Conservation (phyloP, 371 early-diverging fungal species). For the Entomophthora muscae region DNA sequence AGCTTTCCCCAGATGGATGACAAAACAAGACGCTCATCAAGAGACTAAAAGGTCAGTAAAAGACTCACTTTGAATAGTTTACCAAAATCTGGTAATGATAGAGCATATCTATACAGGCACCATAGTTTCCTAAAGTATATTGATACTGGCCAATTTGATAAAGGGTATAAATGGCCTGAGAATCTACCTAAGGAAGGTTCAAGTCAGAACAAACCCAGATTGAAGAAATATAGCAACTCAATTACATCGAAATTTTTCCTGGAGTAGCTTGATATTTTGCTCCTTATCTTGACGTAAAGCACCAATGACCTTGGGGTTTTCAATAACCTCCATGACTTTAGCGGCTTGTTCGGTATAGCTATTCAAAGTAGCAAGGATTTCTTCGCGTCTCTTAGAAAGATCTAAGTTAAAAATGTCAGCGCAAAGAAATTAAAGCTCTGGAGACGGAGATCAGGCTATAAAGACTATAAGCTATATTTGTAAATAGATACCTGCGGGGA, state of each 20-base stretch:
- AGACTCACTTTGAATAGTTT: constrained; percentile 11
- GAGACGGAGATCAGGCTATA: too few relatives aligned
- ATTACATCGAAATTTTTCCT: constrained; percentile 59
- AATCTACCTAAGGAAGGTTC: constrained; percentile 36
- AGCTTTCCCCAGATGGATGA: constrained; percentile 91
- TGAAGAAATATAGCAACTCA: background rate
- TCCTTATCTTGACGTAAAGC: constrained; percentile 81
- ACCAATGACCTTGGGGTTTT: constrained; percentile 76
- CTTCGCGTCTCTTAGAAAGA: constrained; percentile 49
- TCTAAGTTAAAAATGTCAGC: constrained; percentile 22
- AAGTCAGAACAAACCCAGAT: background rate
- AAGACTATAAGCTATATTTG: too few relatives aligned
- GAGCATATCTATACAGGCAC: constrained; percentile 76
- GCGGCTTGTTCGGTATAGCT: constrained; percentile 55
- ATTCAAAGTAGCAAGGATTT: constrained; percentile 50
- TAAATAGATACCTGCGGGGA: constrained; percentile 39
- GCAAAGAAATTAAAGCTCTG: too few relatives aligned
- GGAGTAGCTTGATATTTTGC: constrained; percentile 65
- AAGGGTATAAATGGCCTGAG: constrained; percentile 61
- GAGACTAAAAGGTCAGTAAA: constrained; percentile 29
- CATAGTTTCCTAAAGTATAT: constrained; percentile 82
- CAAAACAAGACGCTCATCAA: constrained; percentile 56
- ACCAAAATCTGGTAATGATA: constrained; percentile 85
- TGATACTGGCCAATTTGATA: constrained; percentile 79
- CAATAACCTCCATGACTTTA: constrained; percentile 69